A percentile compares a stretch with the other conserved stretches of the same genome.
Evolutionary conservation across 495 filamentous ascomycete species (phyloP).

Genomic region (Corynascus novoguineensis): DNA sequence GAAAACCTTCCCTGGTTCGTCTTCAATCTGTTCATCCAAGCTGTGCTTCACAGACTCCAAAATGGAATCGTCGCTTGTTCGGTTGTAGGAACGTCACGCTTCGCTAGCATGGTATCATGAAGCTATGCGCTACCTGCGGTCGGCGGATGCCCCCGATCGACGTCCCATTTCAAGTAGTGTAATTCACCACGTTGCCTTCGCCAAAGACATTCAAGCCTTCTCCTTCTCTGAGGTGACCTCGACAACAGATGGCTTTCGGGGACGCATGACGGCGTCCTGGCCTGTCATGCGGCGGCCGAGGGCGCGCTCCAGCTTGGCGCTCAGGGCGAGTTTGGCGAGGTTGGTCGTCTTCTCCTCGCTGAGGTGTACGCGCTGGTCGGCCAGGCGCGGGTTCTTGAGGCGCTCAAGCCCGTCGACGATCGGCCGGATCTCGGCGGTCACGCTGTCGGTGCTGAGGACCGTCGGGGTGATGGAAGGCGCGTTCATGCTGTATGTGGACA

Average conservation of each 20-base stretch:
- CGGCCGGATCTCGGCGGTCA: slow-evolving; percentile 68
- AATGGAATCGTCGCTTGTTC: background rate
- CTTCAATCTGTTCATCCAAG: background rate
- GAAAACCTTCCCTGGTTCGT: too few species aligned
- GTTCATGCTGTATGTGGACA: slow-evolving; percentile 70
- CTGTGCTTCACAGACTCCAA: background rate
- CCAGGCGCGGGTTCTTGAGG: slow-evolving; percentile 83
- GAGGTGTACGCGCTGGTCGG: slow-evolving; percentile 77
- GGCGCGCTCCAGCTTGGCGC: slow-evolving; percentile 90
- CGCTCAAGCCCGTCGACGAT: slow-evolving; percentile 80
- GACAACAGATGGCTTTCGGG: slow-evolving; percentile 38
- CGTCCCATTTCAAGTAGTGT: too few species aligned
- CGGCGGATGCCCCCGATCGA: too few species aligned
- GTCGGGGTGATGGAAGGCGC: slow-evolving; percentile 66
- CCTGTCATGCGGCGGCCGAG: slow-evolving; percentile 81
- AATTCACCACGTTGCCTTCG: too few species aligned
- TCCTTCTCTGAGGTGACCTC: slow-evolving; percentile 34
- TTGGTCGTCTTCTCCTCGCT: slow-evolving; percentile 77
- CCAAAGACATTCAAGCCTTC: slow-evolving; percentile 24
- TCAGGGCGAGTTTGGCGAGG: slow-evolving; percentile 82
- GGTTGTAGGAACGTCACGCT: background rate
- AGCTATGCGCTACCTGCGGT: background rate
- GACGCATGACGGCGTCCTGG: slow-evolving; percentile 85
- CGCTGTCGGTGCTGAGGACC: slow-evolving; percentile 51
- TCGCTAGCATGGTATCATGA: background rate